These are phyloP conservation scores for Scleroderma citrinum DNA, from an alignment of 768 basidiomycete genomes.

Conservation along the genomic window DNA sequence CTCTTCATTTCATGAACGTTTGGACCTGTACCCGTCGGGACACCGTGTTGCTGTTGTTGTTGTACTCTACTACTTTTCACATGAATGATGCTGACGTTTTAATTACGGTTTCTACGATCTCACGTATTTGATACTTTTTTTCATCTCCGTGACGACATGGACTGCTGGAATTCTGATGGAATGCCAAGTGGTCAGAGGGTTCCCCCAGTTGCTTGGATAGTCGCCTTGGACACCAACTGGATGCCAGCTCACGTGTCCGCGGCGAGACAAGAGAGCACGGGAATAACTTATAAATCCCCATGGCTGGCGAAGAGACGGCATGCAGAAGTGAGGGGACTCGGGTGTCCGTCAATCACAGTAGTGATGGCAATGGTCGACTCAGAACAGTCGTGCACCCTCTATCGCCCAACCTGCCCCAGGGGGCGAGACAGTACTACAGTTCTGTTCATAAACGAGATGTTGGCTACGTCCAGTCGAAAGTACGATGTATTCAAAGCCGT, in stretches of 20 bases:
- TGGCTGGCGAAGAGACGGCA: too few species aligned
- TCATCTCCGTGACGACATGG: background rate
- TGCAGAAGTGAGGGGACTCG: background rate
- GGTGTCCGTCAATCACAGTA: background rate
- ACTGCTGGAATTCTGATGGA: too few species aligned
- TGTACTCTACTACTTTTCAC: background rate
- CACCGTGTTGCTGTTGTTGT: background rate
- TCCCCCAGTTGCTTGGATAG: too few species aligned
- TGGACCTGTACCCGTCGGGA: background rate
- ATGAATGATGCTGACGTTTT: background rate
- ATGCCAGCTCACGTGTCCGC: too few species aligned
- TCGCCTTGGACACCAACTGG: conserved; percentile 7
- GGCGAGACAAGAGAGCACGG: too few species aligned
- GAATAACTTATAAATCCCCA: too few species aligned
- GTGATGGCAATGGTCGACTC: conserved; percentile 47
- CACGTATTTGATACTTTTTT: background rate
- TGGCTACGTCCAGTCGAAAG: conserved; percentile 64
- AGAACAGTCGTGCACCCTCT: conserved; percentile 86
- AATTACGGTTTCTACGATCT: background rate
- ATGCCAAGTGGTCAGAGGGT: too few species aligned
- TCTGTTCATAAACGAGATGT: conserved; percentile 73
- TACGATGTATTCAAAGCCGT: conserved; percentile 80
- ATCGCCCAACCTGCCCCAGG: conserved; percentile 89
- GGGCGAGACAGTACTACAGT: conserved; percentile 69
- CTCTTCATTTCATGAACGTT: background rate